Base-by-base conservation (phyloP, 306 rosid genomes). In the Luffa acutangula region DNA sequence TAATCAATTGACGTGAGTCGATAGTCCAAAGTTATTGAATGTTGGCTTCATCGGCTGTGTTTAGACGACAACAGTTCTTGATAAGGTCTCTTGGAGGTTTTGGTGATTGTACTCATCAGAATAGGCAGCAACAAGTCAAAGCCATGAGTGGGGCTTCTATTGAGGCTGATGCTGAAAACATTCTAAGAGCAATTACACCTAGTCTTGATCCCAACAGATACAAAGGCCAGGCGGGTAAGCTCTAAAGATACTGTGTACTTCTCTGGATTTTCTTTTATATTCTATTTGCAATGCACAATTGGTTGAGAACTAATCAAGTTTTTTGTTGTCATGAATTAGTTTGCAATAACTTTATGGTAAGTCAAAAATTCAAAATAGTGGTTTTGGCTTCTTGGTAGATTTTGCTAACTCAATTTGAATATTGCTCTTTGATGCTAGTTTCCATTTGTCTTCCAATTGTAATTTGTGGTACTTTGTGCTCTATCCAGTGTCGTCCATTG, bases 161-260 rank as follows among this genome's bases (percentile, higher is more conserved):
- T 63, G 97, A 91, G 85, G 93, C 85, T 75, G 93, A 89, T 86
- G 88, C 89, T 78, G 97, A 88, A 84, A 82, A 59, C 71, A 82
- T 90, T 83, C 48, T 92, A 69, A 53, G 89, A 76, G 88, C 89
- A 74, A 90, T 93, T 85, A 93, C 93, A 53, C 98, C 93, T 36
- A 59, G 81, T 63, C 89, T 93, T 87, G 93, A 91, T 85, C 81
- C 76, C 33, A 82, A 80, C 60, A 93, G 87, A 76, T 87, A 93
- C 81, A 93, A 93, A 88, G 97, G 98, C 80, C 96, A 92, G 78
- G 96, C 96, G 78, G 98, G 98, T 93, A 83, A 75, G 82, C 67
- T 69, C 62, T 60, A 33, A 45, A 34, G 5, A 9, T 48, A 13
- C 25, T 6, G 6, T 42, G 58, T 72, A 49, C 42, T 21, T 72